Conservation (phyloP, 2,329 filamentous ascomycete species). For the Ceratocystis smalleyi region DNA sequence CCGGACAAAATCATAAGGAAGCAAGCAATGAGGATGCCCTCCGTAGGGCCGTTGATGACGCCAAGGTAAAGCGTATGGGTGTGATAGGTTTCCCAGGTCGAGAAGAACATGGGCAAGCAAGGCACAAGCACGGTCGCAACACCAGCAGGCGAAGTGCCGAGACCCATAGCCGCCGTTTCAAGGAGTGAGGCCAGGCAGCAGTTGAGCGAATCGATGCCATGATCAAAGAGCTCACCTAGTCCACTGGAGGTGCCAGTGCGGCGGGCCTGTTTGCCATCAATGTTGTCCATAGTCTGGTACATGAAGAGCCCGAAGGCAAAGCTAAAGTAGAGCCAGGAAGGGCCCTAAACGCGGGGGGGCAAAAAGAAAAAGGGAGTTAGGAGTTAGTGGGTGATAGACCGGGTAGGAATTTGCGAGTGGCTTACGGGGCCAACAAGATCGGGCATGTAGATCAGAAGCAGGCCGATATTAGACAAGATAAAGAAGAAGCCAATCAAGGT, state of each 20-base stretch:
- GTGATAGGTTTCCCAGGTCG: constrained; percentile 98
- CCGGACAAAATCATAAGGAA: constrained; percentile 74
- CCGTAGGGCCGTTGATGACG: constrained; percentile 92
- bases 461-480: constrained; percentile 67
- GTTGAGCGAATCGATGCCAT: constrained; percentile 95
- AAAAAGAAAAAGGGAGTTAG: constrained; percentile 13
- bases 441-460: constrained; percentile 66
- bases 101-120: constrained; percentile 96
- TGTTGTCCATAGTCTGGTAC: constrained; percentile 98
- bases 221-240: constrained; percentile 91
- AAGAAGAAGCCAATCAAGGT: constrained; percentile 90
- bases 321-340: constrained; percentile 86
- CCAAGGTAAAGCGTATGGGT: constrained; percentile 94
- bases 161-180: constrained; percentile 83
- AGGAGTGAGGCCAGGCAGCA: constrained; percentile 85
- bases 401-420: constrained; percentile 12
- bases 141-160: constrained; percentile 69
- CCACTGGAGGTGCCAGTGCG: constrained; percentile 89
- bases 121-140: constrained; percentile 85
- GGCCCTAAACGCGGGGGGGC: constrained; percentile 41
- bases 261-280: constrained; percentile 93
- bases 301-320: constrained; percentile 94
- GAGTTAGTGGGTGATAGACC: constrained; percentile 9
- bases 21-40: constrained; percentile 82
- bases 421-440: constrained; percentile 79